phyloP scores from a whole-genome alignment of 2,329 filamentous ascomycete species.

The Dothiorella sarmentorum region DNA sequence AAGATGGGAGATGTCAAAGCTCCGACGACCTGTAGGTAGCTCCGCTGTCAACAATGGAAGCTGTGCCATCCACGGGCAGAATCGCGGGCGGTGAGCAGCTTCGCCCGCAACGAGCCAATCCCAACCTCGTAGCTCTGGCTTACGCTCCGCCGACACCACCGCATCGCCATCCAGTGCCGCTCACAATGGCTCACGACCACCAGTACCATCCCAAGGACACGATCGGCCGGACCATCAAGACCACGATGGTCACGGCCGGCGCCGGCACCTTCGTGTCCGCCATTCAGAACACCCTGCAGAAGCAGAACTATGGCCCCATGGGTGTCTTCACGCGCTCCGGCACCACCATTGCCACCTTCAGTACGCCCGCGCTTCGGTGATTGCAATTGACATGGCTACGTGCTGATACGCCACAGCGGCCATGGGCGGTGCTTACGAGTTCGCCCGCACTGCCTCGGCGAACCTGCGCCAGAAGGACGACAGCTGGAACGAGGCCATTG shows the following conservation, averaged over 20 bases:
- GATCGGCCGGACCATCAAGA: slow-evolving; percentile 62
- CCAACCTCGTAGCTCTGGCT: slow-evolving; percentile 4
- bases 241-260: slow-evolving; percentile 61
- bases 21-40: background rate
- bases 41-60: background rate
- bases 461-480: slow-evolving; percentile 87
- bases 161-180: slow-evolving; percentile 19
- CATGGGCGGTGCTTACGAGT: slow-evolving; percentile 72
- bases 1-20: background rate
- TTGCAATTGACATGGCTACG: slow-evolving; percentile 26
- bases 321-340: slow-evolving; percentile 79
- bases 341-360: slow-evolving; percentile 65
- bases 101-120: slow-evolving; percentile 4
- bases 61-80: background rate
- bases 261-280: slow-evolving; percentile 71
- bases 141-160: slow-evolving; percentile 7
- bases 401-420: slow-evolving; percentile 51
- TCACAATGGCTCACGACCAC: slow-evolving; percentile 35
- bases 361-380: slow-evolving; percentile 43
- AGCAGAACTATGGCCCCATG: slow-evolving; percentile 75
- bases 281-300: slow-evolving; percentile 81
- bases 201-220: slow-evolving; percentile 72
- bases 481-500: slow-evolving; percentile 68
- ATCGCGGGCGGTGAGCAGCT: background rate
- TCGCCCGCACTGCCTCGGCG: slow-evolving; percentile 70